Base-by-base conservation (phyloP, 2,329 filamentous ascomycete genomes). In the Elsinoe arachidis region DNA sequence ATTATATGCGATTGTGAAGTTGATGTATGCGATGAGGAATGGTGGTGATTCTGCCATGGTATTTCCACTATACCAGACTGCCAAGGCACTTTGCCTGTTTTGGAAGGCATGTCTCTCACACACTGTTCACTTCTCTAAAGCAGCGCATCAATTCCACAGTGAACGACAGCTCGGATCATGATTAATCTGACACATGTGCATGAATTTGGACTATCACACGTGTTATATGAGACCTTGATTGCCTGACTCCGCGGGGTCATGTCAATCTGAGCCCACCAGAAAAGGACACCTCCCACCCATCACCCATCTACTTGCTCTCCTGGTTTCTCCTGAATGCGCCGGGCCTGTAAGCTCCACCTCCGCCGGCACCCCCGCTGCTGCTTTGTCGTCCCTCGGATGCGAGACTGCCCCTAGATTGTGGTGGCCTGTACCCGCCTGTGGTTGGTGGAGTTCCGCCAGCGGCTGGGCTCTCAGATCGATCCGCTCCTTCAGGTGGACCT, bases 391-490 rank as follows among this genome's bases (percentile, higher is more conserved):
- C 54, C 37, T 60, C 66, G 62, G 37, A 58, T 21, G 65, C 60
- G 14, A 62, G 30, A 30, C 60, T 64, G 59, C 39, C 56, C 46
- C 61, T 61, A 30, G 58, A 57, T 30, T 59, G 61, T 17, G 66
- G 66, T 34, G 64, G 61, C 39, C 60, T 60, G 60, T 67, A 67
- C 5, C 64, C 59, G 44, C 62, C 60, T 21, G 60, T 56, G 14
- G 56, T 21, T 17, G 56, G 44, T 19, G 56, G 56, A 23, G 58
- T 56, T 17, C 54, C 49, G n/a, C 33, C 49, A 23, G 49, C 21
- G 26, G 60, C 57, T 12, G 63, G 43, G 30, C 60, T 57, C 38
- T 60, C 43, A 51, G 60, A 56, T 38, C 61, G 59, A 49, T 68
- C 65, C 23, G 60, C 62, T 44, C 61, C 63, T 34, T 59, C 60